phyloP scores from a whole-genome alignment of 495 filamentous ascomycete species.

The Annulohypoxylon moriforme region DNA sequence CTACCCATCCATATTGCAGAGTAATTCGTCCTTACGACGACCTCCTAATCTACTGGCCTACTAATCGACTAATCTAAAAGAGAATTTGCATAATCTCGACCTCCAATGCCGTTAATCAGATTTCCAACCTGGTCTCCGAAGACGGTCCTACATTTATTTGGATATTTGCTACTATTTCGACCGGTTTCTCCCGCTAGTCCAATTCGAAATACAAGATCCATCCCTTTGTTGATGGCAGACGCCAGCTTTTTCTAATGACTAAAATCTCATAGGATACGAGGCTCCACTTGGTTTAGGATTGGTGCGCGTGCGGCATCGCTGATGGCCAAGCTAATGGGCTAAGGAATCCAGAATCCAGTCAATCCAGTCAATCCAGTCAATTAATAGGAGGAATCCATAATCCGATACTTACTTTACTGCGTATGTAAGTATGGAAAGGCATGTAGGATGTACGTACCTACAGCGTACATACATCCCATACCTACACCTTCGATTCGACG shows the following conservation, averaged over 20 bases:
- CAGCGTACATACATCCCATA: neutral
- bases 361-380: neutral
- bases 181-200: slow-evolving; percentile 41
- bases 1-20: slow-evolving; percentile 13
- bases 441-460: neutral
- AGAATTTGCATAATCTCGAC: slow-evolving; percentile 28
- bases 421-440: slow-evolving; percentile 1
- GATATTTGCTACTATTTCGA: slow-evolving; percentile 26
- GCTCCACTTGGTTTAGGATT: slow-evolving; percentile 32
- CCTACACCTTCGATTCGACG: slow-evolving; percentile 29
- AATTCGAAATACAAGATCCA: slow-evolving; percentile 5
- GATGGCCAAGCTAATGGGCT: slow-evolving; percentile 10
- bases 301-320: slow-evolving; percentile 33
- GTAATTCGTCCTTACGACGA: slow-evolving; percentile 10
- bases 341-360: slow-evolving; percentile 3
- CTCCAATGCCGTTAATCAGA: slow-evolving; percentile 32
- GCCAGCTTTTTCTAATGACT: slow-evolving; percentile 39
- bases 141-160: slow-evolving; percentile 29
- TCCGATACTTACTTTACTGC: neutral
- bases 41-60: slow-evolving; percentile 4
- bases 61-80: slow-evolving; percentile 2
- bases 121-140: slow-evolving; percentile 38
- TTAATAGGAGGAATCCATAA: neutral
- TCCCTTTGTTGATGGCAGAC: slow-evolving; percentile 15
- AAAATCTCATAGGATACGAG: slow-evolving; percentile 38